Percentiles rank a stretch among this genome's conserved stretches.
phyloP scores from a whole-genome alignment of 75 land plant genomes.

The Pinus albicaulis region DNA sequence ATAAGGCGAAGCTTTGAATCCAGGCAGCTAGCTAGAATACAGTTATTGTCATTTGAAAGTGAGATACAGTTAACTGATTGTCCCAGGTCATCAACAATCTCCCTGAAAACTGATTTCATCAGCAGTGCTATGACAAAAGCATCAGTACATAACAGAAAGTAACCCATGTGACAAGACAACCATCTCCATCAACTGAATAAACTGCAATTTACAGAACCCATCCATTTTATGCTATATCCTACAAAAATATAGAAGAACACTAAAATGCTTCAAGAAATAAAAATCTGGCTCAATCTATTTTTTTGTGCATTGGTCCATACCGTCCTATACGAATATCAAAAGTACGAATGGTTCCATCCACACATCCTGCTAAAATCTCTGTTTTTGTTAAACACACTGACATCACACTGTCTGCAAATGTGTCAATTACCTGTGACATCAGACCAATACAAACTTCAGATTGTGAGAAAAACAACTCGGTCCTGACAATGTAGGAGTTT shows the following conservation, averaged over 20 bases:
- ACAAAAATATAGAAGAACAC: not conserved
- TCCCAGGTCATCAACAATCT: conserved; percentile 74
- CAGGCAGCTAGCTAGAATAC: conserved; percentile 85
- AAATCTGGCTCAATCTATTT: not conserved
- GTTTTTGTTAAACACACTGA: conserved; percentile 84
- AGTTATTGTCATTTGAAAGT: conserved; percentile 88
- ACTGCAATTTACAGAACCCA: conserved; percentile 3
- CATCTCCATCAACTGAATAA: not conserved
- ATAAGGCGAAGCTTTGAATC: conserved; percentile 90
- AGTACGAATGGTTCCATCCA: conserved; percentile 96
- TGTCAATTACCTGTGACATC: conserved; percentile 67
- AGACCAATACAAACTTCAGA: not conserved
- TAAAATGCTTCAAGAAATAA: not conserved
- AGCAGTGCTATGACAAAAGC: not conserved
- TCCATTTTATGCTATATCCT: not conserved
- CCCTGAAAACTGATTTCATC: conserved; percentile 39
- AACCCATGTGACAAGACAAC: not conserved
- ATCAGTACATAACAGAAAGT: not conserved
- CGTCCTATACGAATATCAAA: conserved; percentile 97
- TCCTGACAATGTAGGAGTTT: not conserved
- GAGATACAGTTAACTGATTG: conserved; percentile 95
- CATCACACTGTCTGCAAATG: conserved; percentile 96
- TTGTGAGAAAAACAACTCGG: not conserved
- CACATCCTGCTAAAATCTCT: conserved; percentile 95
- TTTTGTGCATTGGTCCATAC: conserved; percentile 29